Evolutionary conservation across 495 filamentous ascomycete genomes (phyloP).

Genomic region (Neurospora sp.): DNA sequence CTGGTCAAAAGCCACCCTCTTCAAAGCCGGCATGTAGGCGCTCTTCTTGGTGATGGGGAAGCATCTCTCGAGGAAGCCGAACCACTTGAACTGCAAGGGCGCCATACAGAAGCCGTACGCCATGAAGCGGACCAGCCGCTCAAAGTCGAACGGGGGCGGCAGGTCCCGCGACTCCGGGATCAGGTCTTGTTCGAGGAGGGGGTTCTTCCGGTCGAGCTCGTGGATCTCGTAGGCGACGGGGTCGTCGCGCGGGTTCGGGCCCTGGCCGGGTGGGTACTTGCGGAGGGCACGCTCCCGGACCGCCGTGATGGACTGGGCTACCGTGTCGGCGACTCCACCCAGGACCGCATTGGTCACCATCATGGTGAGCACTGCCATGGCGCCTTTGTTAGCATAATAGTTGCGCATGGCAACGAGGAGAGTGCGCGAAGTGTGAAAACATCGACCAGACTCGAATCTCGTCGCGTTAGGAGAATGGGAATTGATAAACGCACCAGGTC

Average conservation of each 20-base stretch:
- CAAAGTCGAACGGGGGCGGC: conserved; percentile 88
- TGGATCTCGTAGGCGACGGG: conserved; percentile 80
- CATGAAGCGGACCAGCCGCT: conserved; percentile 88
- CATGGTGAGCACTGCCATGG: conserved; percentile 70
- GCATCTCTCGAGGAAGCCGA: conserved; percentile 66
- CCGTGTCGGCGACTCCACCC: conserved; percentile 76
- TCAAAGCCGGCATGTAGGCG: conserved; percentile 67
- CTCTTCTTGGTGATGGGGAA: conserved; percentile 78
- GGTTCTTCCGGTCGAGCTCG: conserved; percentile 77
- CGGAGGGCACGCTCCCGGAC: conserved; percentile 58
- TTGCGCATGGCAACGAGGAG: background rate
- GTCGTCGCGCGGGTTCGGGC: conserved; percentile 46
- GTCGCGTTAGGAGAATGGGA: conserved; percentile 9
- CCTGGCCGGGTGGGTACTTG: conserved; percentile 32
- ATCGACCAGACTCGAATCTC: background rate
- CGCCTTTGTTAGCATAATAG: background rate
- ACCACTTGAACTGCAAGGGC: conserved; percentile 95
- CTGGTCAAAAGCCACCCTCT: conserved; percentile 89
- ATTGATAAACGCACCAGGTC: conserved; percentile 51
- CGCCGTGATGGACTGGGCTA: conserved; percentile 85
- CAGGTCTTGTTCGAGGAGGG: conserved; percentile 53
- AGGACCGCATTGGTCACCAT: conserved; percentile 97
- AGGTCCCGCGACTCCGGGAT: conserved; percentile 52
- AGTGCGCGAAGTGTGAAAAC: background rate
- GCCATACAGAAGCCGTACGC: conserved; percentile 93